These are phyloP conservation scores for Rhizopogon vinicolor DNA, from an alignment of 768 basidiomycete species.

Conservation along the genomic window DNA sequence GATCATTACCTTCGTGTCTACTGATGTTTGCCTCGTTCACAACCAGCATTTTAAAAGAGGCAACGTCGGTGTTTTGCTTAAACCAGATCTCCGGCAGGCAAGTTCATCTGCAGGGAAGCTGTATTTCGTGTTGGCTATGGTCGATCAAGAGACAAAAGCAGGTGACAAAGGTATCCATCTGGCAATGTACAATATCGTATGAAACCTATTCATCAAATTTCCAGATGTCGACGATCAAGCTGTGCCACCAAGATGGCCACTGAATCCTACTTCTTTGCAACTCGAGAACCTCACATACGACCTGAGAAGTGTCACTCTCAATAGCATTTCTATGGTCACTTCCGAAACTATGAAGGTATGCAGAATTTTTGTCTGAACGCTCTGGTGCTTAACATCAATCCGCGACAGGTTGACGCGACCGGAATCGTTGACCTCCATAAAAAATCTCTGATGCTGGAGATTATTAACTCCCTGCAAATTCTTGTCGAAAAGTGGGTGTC, in stretches of 20 bases:
- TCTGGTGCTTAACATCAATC: background rate
- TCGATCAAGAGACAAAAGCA: slow-evolving; percentile 56
- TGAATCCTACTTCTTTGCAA: slow-evolving; percentile 40
- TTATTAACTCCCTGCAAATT: slow-evolving; percentile 42
- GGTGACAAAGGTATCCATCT: slow-evolving; percentile 42
- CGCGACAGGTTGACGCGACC: slow-evolving; percentile 60
- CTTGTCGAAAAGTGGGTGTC: slow-evolving; percentile 55
- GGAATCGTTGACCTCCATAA: slow-evolving; percentile 62
- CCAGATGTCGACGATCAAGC: slow-evolving; percentile 54
- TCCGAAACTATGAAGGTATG: slow-evolving; percentile 65
- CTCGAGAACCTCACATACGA: slow-evolving; percentile 62
- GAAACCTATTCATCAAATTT: background rate
- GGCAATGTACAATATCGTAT: background rate
- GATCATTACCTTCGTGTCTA: background rate
- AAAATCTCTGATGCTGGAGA: slow-evolving; percentile 59
- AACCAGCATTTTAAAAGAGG: slow-evolving; percentile 70
- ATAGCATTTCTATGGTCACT: slow-evolving; percentile 75
- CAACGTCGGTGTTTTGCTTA: slow-evolving; percentile 69
- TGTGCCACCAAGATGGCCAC: slow-evolving; percentile 79
- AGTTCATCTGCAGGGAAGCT: slow-evolving; percentile 44
- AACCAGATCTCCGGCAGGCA: slow-evolving; percentile 48
- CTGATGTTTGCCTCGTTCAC: background rate
- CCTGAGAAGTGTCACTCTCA: slow-evolving; percentile 55
- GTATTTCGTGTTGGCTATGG: slow-evolving; percentile 71
- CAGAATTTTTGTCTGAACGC: background rate